Percentiles rank a stretch among this genome's conserved stretches.
phyloP scores from a whole-genome alignment of 768 basidiomycete genomes.

The Lyophyllum decastes region DNA sequence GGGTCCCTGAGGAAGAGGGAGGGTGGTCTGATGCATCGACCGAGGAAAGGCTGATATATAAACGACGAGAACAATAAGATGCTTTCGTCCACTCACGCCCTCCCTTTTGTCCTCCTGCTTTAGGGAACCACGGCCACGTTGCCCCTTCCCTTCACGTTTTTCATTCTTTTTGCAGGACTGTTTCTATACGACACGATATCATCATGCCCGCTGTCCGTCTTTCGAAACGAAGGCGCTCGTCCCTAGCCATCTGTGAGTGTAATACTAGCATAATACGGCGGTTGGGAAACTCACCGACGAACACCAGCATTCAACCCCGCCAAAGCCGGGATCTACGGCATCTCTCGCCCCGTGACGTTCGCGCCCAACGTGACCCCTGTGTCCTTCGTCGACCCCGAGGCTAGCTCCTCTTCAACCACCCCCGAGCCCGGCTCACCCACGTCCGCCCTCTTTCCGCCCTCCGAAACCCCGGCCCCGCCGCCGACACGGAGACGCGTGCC shows the following conservation, averaged over 20 bases:
- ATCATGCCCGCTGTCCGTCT: conserved; percentile 21
- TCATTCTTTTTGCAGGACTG: background rate
- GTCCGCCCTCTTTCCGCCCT: conserved; percentile 56
- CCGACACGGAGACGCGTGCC: conserved; percentile 50
- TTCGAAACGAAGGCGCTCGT: conserved; percentile 18
- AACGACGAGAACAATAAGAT: conserved; percentile 19
- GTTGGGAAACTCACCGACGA: background rate
- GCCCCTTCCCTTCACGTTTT: background rate
- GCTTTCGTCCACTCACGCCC: conserved; percentile 4
- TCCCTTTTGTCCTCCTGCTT: conserved; percentile 21
- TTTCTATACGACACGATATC: background rate
- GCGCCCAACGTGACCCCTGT: conserved; percentile 38
- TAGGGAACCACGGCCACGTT: conserved; percentile 12
- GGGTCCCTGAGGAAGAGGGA: conserved; percentile 9
- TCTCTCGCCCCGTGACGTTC: conserved; percentile 55
- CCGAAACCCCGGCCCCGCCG: conserved; percentile 37
- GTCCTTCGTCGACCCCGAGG: conserved; percentile 29
- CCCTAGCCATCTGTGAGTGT: conserved; percentile 14
- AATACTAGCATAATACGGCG: background rate
- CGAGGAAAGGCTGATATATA: conserved; percentile 9
- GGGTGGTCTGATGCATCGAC: conserved; percentile 3
- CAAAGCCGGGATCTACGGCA: conserved; percentile 58
- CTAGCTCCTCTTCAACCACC: conserved; percentile 23
- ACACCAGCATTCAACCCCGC: conserved; percentile 35
- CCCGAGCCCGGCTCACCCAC: conserved; percentile 33